Percentiles rank a stretch among this genome's conserved stretches.
Conservation (phyloP, 805 yeast genomes). For the Saccharomycopsis fermentans region DNA sequence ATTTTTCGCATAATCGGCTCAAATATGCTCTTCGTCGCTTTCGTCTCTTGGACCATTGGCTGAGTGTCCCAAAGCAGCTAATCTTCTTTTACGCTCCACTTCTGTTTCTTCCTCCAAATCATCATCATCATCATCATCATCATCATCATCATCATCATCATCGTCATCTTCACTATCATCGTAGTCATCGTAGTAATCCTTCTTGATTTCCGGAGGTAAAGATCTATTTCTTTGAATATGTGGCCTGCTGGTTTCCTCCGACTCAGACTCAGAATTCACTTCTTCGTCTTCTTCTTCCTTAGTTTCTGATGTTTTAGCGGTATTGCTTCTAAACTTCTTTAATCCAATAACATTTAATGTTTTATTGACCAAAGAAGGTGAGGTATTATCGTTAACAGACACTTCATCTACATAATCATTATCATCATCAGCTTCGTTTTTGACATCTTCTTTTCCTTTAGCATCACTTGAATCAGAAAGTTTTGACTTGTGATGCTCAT, state of each 20-base stretch:
- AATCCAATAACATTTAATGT: conserved; percentile 17
- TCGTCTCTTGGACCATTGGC: conserved; percentile 11
- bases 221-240: neutral
- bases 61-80: conserved; percentile 15
- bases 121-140: conserved; percentile 8
- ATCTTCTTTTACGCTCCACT: conserved; percentile 15
- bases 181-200: conserved; percentile 8
- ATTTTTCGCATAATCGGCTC: neutral
- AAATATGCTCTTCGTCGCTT: conserved; percentile 13
- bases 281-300: neutral
- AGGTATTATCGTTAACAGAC: neutral
- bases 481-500: conserved; percentile 33
- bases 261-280: neutral
- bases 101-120: conserved; percentile 16
- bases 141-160: conserved; percentile 10
- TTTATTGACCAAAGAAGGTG: conserved; percentile 12
- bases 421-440: neutral
- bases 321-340: conserved; percentile 6
- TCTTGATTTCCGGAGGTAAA: neutral
- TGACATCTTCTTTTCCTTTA: neutral
- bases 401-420: neutral
- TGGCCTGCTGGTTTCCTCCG: neutral
- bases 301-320: neutral
- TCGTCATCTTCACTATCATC: conserved; percentile 1
- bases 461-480: neutral